Percentiles rank a stretch among this genome's conserved stretches.
phyloP scores from a whole-genome alignment of 176 grass and related monocot genomes.

The Typha latifolia region DNA sequence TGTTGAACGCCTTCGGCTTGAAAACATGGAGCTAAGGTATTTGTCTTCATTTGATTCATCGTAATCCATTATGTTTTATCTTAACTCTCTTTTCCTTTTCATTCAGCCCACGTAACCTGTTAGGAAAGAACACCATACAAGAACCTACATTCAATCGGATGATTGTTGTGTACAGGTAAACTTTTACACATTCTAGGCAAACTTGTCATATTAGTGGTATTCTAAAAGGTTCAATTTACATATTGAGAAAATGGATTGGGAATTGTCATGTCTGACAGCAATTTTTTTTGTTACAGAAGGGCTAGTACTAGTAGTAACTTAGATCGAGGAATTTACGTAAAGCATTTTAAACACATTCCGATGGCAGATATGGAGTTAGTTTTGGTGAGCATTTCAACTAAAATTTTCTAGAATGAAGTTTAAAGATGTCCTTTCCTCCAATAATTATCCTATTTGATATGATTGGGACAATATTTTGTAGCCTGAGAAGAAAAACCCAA shows the following conservation, averaged over 20 bases:
- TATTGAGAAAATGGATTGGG: neutral
- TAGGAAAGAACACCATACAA: conserved; percentile 80
- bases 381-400: conserved; percentile 44
- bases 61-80: conserved; percentile 3
- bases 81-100: conserved; percentile 6
- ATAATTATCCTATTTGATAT: conserved; percentile 3
- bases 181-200: conserved; percentile 3
- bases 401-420: neutral
- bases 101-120: conserved; percentile 57
- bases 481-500: conserved; percentile 98
- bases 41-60: conserved; percentile 15
- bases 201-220: neutral
- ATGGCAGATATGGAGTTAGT: conserved; percentile 99
- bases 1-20: conserved; percentile 79
- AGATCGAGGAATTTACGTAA: conserved; percentile 81
- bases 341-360: conserved; percentile 98
- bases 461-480: conserved; percentile 21
- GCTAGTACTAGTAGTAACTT: conserved; percentile 44
- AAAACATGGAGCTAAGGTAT: conserved; percentile 83
- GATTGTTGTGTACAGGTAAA: conserved; percentile 97
- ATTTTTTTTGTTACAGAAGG: conserved; percentile 44
- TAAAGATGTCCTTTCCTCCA: conserved; percentile 4
- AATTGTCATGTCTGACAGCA: conserved; percentile 4
- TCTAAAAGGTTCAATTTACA: conserved; percentile 2
- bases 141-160: conserved; percentile 98